These are phyloP conservation scores for Phaeosphaeriaceae sp. DNA, from an alignment of 2,329 filamentous ascomycete species.

Conservation along the genomic window DNA sequence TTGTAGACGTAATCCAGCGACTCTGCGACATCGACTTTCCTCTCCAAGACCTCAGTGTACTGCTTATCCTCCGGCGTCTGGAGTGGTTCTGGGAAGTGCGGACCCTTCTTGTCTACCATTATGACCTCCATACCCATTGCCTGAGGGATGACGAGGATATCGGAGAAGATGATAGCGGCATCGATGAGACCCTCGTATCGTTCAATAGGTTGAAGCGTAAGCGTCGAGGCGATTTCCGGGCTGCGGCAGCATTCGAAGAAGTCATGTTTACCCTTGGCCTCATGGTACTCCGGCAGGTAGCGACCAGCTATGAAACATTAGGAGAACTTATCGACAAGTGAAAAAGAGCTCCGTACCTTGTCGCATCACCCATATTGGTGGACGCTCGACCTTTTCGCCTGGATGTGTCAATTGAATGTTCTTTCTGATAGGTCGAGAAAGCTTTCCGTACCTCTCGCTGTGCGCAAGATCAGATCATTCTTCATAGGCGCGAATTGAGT, in stretches of 20 bases:
- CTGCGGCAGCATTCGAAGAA: constrained; percentile 98
- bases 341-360: constrained; percentile 69
- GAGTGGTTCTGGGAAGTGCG: constrained; percentile 89
- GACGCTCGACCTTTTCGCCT: constrained; percentile 91
- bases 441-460: constrained; percentile 75
- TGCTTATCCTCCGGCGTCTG: constrained; percentile 80
- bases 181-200: constrained; percentile 90
- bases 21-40: constrained; percentile 80
- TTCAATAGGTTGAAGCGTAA: constrained; percentile 94
- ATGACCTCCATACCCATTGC: constrained; percentile 98
- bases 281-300: constrained; percentile 97
- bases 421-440: background rate
- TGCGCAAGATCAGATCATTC: constrained; percentile 90
- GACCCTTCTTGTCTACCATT: constrained; percentile 97
- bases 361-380: constrained; percentile 99
- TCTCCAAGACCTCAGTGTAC: constrained; percentile 77
- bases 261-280: constrained; percentile 87
- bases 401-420: constrained; percentile 26
- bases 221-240: constrained; percentile 88
- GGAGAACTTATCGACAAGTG: background rate
- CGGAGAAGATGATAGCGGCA: constrained; percentile 97
- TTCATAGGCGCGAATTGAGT: constrained; percentile 81
- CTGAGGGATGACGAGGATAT: constrained; percentile 97
- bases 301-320: constrained; percentile 72
- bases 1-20: constrained; percentile 95